Evolutionary conservation across 306 rosid genomes (phyloP).

Genomic region (Luffa aegyptiaca): DNA sequence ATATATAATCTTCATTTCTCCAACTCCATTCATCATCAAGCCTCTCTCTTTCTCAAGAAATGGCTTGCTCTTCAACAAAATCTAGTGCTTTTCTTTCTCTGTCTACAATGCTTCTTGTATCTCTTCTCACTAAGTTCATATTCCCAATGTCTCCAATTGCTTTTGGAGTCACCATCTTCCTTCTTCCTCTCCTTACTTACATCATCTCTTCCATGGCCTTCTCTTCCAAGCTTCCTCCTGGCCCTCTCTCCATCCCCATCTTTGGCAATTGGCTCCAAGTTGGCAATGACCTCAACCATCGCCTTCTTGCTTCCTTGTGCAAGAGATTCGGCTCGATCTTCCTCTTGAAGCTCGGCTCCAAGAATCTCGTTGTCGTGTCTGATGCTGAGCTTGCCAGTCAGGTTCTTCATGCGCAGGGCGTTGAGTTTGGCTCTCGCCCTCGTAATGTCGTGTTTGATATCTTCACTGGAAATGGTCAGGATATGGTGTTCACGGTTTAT

Average conservation of each 20-base stretch:
- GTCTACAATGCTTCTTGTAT: not conserved
- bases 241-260: conserved; percentile 57
- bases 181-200: conserved; percentile 7
- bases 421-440: conserved; percentile 67
- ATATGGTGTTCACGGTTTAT: conserved; percentile 67
- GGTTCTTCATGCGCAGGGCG: conserved; percentile 67
- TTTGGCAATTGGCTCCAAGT: conserved; percentile 83
- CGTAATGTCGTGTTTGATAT: conserved; percentile 65
- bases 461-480: conserved; percentile 74
- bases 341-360: conserved; percentile 65
- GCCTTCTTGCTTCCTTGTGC: conserved; percentile 48
- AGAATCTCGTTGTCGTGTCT: conserved; percentile 52
- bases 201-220: conserved; percentile 9
- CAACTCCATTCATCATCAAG: not conserved
- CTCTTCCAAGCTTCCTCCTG: conserved; percentile 42
- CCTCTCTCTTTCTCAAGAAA: not conserved
- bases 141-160: not conserved
- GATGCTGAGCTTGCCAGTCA: conserved; percentile 53
- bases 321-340: conserved; percentile 46
- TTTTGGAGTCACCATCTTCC: not conserved
- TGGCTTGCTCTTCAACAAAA: not conserved
- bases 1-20: not conserved
- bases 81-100: not conserved
- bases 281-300: conserved; percentile 73
- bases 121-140: conserved; percentile 10